Percentiles rank a stretch among this genome's conserved stretches.
Evolutionary conservation across 2,329 filamentous ascomycete genomes (phyloP).

Genomic region (Paramyrothecium roridum): DNA sequence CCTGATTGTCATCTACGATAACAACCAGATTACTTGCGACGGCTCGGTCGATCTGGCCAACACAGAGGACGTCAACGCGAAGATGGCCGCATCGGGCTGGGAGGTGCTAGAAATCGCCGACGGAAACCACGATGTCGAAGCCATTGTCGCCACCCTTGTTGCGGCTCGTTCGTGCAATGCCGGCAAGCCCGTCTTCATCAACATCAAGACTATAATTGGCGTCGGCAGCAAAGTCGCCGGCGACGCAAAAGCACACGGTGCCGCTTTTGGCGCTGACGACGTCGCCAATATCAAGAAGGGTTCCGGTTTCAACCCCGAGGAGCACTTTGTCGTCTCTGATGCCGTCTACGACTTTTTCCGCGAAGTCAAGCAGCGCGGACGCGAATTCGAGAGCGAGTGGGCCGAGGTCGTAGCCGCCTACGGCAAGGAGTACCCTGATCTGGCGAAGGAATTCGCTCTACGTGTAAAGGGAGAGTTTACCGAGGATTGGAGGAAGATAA

Average conservation of each 20-base stretch:
- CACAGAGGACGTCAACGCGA: constrained; percentile 54
- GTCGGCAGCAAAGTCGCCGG: constrained; percentile 46
- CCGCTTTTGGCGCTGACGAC: constrained; percentile 51
- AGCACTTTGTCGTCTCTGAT: constrained; percentile 34
- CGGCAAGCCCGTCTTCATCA: constrained; percentile 55
- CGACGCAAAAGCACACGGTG: constrained; percentile 54
- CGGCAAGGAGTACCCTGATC: constrained; percentile 41
- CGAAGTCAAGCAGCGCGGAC: constrained; percentile 38
- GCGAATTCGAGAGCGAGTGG: constrained; percentile 45
- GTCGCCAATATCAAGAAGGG: constrained; percentile 36
- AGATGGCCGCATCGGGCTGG: constrained; percentile 56
- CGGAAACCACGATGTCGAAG: constrained; percentile 46
- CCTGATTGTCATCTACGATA: constrained; percentile 50
- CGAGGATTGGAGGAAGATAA: constrained; percentile 43
- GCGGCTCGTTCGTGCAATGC: constrained; percentile 28
- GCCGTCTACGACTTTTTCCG: constrained; percentile 49
- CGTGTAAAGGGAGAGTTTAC: constrained; percentile 45
- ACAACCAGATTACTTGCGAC: constrained; percentile 48
- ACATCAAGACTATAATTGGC: constrained; percentile 55
- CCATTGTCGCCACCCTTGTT: constrained; percentile 39
- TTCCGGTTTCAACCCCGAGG: constrained; percentile 30
- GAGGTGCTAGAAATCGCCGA: constrained; percentile 51
- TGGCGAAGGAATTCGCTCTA: constrained; percentile 44
- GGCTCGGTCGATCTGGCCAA: constrained; percentile 26
- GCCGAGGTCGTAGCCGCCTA: constrained; percentile 38